Evolutionary conservation across 805 yeast species (phyloP), one percentile per base, ranked within the genome.

Genomic region (Candida verbasci): DNA sequence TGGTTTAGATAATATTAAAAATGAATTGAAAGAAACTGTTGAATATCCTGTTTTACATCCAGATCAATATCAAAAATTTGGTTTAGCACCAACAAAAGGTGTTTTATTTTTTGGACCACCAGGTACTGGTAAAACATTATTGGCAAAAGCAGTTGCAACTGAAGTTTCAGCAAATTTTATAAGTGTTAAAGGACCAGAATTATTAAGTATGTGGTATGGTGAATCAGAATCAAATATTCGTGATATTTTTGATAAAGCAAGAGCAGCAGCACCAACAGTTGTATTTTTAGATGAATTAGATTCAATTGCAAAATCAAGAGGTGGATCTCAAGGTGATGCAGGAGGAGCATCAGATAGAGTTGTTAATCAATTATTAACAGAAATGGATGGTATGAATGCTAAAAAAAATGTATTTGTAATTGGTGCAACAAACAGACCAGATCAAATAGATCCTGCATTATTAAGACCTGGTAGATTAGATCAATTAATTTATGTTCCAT

Each of bases 311-410:
- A 89, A 89, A 69, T 86, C 96, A 18, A 84, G 97, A 72, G 97
- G 97, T 62, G 95, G 86, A 27, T 78, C 85, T 26, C 51, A 58
- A 26, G 95, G 96, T 49, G 96, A 89, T 63, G 94, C 96, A 15
- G 96, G 96, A 49, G 97, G 97, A 42, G 96, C 97, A 17, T 80
- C 93, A 37, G 97, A 89, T 68, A 81, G 95, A 65, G 96, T 89
- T 45, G 97, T 89, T 36, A 89, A 91, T 67, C 97, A 89, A 70
- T 76, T 89, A 58, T 76, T 89, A 61, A 88, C 97, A 7, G 96
- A 89, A 70, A 93, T 93, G 98, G 99, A 93, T 67, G 99, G 99
- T 79, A 93, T 93, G 98, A 93, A 93, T 60, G 96, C 97, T 46
- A 93, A 93, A 74, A 93, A 93, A 81, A 93, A 93, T 58, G 98